Percentiles rank a stretch among this genome's conserved stretches.
Conservation (phyloP, 83 land plant species). For the Thuja plicata region DNA sequence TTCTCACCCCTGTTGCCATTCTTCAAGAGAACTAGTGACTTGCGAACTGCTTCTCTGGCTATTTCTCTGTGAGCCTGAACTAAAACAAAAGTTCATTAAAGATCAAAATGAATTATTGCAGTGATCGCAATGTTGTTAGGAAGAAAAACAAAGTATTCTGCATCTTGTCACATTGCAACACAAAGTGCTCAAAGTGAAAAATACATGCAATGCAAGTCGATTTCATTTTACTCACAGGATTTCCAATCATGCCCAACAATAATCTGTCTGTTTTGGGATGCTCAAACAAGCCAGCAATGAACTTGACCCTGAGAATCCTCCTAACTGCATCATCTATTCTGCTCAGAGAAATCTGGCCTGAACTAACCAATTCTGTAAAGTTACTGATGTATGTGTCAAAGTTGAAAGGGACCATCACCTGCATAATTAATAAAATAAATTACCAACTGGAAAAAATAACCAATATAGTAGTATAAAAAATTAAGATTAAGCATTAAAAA, state of each 20-base stretch:
- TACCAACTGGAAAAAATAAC: background rate
- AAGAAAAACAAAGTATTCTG: background rate
- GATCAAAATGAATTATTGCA: background rate
- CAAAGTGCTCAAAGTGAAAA: background rate
- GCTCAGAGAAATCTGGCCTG: constrained; percentile 47
- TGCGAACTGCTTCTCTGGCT: constrained; percentile 86
- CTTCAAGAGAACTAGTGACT: constrained; percentile 82
- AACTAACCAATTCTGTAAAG: constrained; percentile 37
- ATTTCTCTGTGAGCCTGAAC: constrained; percentile 67
- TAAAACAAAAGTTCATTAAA: background rate
- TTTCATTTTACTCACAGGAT: constrained; percentile 41
- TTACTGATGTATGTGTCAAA: constrained; percentile 34
- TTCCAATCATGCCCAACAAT: constrained; percentile 51
- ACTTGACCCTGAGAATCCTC: constrained; percentile 74
- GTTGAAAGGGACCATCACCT: constrained; percentile 84
- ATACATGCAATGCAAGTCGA: background rate
- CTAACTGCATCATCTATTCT: constrained; percentile 80
- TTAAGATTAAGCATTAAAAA: background rate
- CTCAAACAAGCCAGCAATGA: constrained; percentile 71
- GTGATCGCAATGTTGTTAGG: background rate
- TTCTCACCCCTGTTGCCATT: constrained; percentile 61
- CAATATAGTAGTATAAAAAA: background rate
- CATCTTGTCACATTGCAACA: background rate
- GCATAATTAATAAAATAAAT: constrained; percentile 17
- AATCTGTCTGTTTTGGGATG: constrained; percentile 57